Percentiles rank a stretch among this genome's conserved stretches.
These are phyloP conservation scores for Trametes sp. DNA, from an alignment of 1,284 basidiomycete genomes.

Conservation along the genomic window DNA sequence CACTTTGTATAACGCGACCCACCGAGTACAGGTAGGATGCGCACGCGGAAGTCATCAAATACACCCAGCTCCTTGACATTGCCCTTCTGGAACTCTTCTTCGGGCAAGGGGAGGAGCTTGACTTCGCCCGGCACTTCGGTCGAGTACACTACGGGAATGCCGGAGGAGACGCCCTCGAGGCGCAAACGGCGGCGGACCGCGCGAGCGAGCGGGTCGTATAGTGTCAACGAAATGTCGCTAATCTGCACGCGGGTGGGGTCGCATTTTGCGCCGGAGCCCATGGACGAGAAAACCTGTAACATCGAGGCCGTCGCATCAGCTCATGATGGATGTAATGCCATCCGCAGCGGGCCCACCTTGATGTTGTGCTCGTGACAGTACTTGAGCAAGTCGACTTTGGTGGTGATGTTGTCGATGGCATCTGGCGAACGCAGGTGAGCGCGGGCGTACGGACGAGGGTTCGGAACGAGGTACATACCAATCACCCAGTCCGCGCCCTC, in stretches of 20 bases:
- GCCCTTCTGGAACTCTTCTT: constrained; percentile 93
- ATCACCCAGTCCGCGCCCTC: constrained; percentile 92
- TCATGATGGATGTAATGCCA: constrained; percentile 4
- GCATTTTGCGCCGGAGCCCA: constrained; percentile 97
- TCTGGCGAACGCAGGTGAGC: constrained; percentile 54
- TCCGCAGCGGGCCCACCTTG: constrained; percentile 56
- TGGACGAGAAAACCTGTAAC: constrained; percentile 88
- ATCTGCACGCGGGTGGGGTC: constrained; percentile 97
- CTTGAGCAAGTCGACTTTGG: constrained; percentile 90
- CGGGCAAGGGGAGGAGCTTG: constrained; percentile 88
- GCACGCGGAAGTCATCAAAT: constrained; percentile 93
- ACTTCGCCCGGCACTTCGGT: constrained; percentile 93
- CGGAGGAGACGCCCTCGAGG: constrained; percentile 69
- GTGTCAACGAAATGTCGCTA: constrained; percentile 91
- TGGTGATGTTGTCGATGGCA: constrained; percentile 96
- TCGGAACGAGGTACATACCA: constrained; percentile 52
- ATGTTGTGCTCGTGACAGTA: constrained; percentile 81
- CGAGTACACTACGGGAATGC: constrained; percentile 95
- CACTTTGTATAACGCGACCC: constrained; percentile 29
- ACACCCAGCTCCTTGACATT: constrained; percentile 90
- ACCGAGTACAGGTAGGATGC: constrained; percentile 89
- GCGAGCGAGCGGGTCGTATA: constrained; percentile 95
- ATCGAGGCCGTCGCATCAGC: neutral
- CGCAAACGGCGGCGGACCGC: constrained; percentile 87
- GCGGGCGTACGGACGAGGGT: constrained; percentile 18